Base-by-base conservation (phyloP, 805 yeast species). In the Spathaspora sp. region DNA sequence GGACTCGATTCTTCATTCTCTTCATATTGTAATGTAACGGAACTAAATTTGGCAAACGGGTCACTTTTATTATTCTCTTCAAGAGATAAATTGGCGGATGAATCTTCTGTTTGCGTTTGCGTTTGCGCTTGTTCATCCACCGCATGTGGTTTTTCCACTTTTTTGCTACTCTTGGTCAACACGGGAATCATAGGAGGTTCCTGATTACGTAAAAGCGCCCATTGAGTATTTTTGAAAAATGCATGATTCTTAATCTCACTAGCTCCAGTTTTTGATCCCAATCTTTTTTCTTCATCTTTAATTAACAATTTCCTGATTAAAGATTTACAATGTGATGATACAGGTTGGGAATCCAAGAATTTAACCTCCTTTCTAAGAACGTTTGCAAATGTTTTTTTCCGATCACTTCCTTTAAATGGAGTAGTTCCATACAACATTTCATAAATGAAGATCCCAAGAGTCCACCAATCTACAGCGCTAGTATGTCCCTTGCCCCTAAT, bases 391-490 rank as follows among this genome's bases (percentile, higher is more conserved):
- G 99, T 94, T 58, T 85, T 85, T 62, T 91, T 91, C 43, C 98
- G 79, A 57, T 86, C 90, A 35, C 82, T 75, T 6, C 99, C 99
- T 70, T 94, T 94, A 72, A 93, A 94, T 1, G 99, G 99, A 0
- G 99, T 94, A 8, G 90, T 87, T 1, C 98, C 98, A 67, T 83
- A 92, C 19, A 94, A 72, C 99, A 94, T 94, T 65, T 94, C 99
- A 68, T 83, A 96, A 20, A 91, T 75, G 60, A 94, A 78, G 18
- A 94, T 91, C 3, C 99, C 99, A 57, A 94, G 73, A 0, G 99
- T 94, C 99, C 99, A 94, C 99, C 99, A 94, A 68, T 94, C 99
- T 16, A 94, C 99, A 0, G 98, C 97, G 7, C 93, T 86, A 0
- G 98, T 93, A 62, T 94, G 99, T 1, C 99, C 99, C 60, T 92